Base-by-base conservation (phyloP, 805 yeast genomes). In the Kazachstania kunashirensis region DNA sequence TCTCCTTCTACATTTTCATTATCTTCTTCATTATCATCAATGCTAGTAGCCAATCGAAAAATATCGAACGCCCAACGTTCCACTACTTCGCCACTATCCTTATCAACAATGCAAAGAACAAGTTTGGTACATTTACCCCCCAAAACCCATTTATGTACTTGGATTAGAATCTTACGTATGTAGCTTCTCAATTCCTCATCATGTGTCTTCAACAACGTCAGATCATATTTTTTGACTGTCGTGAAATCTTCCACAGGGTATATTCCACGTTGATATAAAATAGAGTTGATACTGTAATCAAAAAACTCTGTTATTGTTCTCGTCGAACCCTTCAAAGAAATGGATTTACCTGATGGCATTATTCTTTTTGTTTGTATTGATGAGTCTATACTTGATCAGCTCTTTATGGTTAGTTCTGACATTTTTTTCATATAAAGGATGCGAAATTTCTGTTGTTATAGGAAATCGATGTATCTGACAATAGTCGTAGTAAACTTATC, bases 51-150 rank as follows among this genome's bases (percentile, higher is more conserved):
- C 7, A 43, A 45, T 5, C 31, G 33, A 3, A 75, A 72, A 6
- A 85, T 63, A 44, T 75, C 73, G 51, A 88, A 88, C 50, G 84
- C 84, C 97, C 97, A 88, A 37, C 84, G 63, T 55, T 88, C 97
- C 2, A 79, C 77, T 2, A 69, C 71, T 24, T 80, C 85, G 0
- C 75, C 76, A 0, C 77, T 66, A 28, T 74, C 76, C 46, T 78
- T 79, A 20, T 79, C 70, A 2, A 85, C 63, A n/a, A 86, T 76
- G 8, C 77, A 88, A 24, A 89, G 66, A 2, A 83, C 78, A 27
- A 88, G 59, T 45, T 75, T 73, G 17, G 77, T 70, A 24, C 89
- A 74, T 40, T 73, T 71, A 9, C 80, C 83, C 1, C 77, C 74
- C 34, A 73, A 67, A 2, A 86, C 68, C 96, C 95, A 85, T 45